Evolutionary conservation across 176 grass and related monocot genomes (phyloP).

Genomic region (Oryza glumipatula): DNA sequence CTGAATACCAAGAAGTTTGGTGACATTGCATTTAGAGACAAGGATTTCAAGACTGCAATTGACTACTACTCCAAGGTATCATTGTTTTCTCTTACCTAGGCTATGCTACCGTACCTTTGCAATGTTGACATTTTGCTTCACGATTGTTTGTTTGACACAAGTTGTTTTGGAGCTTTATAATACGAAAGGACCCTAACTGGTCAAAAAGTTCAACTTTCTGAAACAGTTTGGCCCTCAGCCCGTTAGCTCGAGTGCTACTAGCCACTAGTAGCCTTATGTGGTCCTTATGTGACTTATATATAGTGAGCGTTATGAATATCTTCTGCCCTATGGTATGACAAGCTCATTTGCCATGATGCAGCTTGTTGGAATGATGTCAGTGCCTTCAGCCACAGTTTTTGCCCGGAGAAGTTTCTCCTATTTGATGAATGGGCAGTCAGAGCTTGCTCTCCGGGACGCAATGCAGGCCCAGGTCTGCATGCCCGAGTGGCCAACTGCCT

Average conservation of each 20-base stretch:
- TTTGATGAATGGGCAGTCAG: conserved; percentile 92
- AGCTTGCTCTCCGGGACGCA: conserved; percentile 91
- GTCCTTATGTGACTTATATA: conserved; percentile 4
- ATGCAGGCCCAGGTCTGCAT: conserved; percentile 99
- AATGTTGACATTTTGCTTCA: neutral
- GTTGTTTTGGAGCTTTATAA: conserved; percentile 2
- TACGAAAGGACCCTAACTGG: neutral
- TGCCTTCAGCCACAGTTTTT: conserved; percentile 89
- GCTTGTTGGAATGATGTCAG: conserved; percentile 88
- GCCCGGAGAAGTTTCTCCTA: conserved; percentile 87
- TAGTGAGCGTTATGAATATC: neutral
- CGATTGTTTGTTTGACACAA: neutral
- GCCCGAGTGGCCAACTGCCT: conserved; percentile 93
- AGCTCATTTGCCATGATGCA: conserved; percentile 44
- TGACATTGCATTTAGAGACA: conserved; percentile 98
- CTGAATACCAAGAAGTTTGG: conserved; percentile 99
- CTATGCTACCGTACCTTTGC: neutral
- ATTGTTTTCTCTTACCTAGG: conserved; percentile 11
- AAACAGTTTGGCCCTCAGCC: neutral
- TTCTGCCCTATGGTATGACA: conserved; percentile 7
- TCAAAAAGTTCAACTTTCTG: neutral
- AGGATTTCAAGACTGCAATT: conserved; percentile 98
- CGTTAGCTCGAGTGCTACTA: conserved; percentile 16
- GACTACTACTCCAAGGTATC: conserved; percentile 98
- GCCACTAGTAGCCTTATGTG: neutral